Base-by-base conservation (phyloP, 2,329 filamentous ascomycete species). In the Fusarium siculi region DNA sequence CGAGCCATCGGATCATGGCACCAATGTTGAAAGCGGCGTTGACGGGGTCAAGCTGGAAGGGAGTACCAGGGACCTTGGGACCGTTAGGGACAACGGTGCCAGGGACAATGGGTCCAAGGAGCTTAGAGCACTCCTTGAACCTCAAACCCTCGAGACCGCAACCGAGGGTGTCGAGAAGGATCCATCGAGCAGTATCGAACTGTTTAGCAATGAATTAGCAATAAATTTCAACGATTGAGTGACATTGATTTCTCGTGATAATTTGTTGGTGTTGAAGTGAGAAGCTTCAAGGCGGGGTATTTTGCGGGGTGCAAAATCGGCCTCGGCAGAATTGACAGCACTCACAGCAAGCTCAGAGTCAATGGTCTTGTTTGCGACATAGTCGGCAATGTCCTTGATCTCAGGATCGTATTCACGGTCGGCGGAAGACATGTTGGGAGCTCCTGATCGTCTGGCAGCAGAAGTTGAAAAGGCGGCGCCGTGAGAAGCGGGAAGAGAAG, bases 21-120 rank as follows among this genome's bases (percentile, higher is more conserved):
- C 96, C 96, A 79, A 99, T 98, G 89, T 98, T 98, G 90, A 99
- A 98, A 74, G 96, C 96, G 72, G 93, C 96, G 79, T 96, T 96
- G 81, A 98, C 91, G 43, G 96, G 96, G 82, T 98, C 96, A 77
- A 99, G 91, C 85, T 97, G 92, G 86, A 96, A 98, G 76, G 93
- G 91, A 37, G 96, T 98, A 74, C 96, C 96, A 44, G 93, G 94
- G 49, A 99, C 94, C 81, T 92, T 94, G 79, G 94, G 92, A 76
- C 96, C 96, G 81, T 97, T 95, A 81, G 96, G 96, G 61, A 98
- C 96, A 50, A 92, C 85, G 59, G 96, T 98, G 77, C 96, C 96
- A 69, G 93, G 91, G 56, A 99, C 96, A 76, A 96, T 89, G 58
- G 96, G 96, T 25, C 96, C 96, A 44, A 99, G 91, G 67, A 98